These are phyloP conservation scores for Sherardia arvensis DNA, from an alignment of 257 asterid species.

Conservation along the genomic window DNA sequence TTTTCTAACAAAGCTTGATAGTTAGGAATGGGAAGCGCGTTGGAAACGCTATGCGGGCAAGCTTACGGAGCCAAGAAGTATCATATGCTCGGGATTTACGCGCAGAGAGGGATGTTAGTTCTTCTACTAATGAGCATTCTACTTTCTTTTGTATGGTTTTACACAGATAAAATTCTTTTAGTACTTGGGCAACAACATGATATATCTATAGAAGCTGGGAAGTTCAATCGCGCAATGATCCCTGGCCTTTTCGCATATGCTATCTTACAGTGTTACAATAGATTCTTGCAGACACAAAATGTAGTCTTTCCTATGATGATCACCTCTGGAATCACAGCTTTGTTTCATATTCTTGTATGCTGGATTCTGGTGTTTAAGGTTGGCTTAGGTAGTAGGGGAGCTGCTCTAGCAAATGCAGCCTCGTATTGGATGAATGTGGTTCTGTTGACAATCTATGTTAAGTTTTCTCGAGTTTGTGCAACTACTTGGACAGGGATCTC, in stretches of 20 bases:
- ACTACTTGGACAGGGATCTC: conserved; percentile 47
- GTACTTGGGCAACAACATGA: conserved; percentile 44
- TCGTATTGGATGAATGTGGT: conserved; percentile 55
- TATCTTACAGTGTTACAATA: conserved; percentile 43
- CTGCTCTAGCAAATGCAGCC: conserved; percentile 50
- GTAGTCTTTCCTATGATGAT: conserved; percentile 52
- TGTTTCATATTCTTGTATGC: conserved; percentile 39
- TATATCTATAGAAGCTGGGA: conserved; percentile 46
- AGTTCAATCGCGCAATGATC: conserved; percentile 50
- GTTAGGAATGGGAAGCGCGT: conserved; percentile 73
- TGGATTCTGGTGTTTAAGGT: conserved; percentile 41
- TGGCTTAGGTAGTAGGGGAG: conserved; percentile 41
- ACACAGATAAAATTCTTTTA: conserved; percentile 39
- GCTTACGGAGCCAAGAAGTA: conserved; percentile 55
- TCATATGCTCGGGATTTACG: conserved; percentile 41
- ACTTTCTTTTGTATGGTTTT: conserved; percentile 44
- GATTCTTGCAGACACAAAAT: conserved; percentile 55
- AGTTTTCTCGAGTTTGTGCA: conserved; percentile 33
- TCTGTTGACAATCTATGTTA: conserved; percentile 31
- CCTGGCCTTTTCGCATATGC: conserved; percentile 51
- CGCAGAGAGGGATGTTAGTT: conserved; percentile 42
- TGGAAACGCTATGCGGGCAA: conserved; percentile 63
- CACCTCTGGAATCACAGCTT: conserved; percentile 34
- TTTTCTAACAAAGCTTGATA: conserved; percentile 18
- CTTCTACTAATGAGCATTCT: conserved; percentile 31